Percentiles rank a stretch among this genome's conserved stretches.
phyloP scores from a whole-genome alignment of 2,329 filamentous ascomycete genomes.

The Gnomoniopsis sp. region DNA sequence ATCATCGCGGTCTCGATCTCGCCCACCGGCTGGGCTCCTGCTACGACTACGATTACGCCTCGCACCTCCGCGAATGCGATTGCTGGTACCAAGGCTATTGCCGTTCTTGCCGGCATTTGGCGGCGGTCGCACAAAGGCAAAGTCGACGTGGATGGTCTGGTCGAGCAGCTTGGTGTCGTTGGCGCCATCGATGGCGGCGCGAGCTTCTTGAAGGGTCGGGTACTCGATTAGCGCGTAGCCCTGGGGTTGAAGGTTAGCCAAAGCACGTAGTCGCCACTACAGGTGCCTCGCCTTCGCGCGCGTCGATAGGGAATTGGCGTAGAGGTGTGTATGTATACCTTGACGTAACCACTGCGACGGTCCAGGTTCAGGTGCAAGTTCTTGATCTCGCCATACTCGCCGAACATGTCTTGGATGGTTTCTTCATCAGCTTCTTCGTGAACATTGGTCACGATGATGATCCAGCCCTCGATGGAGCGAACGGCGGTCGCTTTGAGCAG shows the following conservation, averaged over 20 bases:
- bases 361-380: constrained; percentile 83
- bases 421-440: constrained; percentile 87
- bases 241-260: constrained; percentile 38
- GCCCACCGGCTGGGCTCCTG: constrained; percentile 39
- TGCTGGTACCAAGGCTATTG: constrained; percentile 37
- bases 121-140: constrained; percentile 79
- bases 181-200: constrained; percentile 78
- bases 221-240: constrained; percentile 86
- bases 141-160: constrained; percentile 77
- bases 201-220: constrained; percentile 72
- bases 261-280: too few species aligned
- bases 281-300: background rate
- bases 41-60: constrained; percentile 46
- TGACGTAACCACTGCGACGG: constrained; percentile 79
- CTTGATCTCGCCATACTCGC: constrained; percentile 82
- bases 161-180: constrained; percentile 75
- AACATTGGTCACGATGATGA: constrained; percentile 80
- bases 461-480: constrained; percentile 86
- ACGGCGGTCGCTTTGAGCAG: constrained; percentile 73
- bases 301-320: background rate
- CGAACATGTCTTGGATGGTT: constrained; percentile 76
- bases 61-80: constrained; percentile 32
- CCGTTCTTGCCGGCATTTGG: constrained; percentile 50
- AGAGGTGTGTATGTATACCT: constrained; percentile 49
- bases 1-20: constrained; percentile 18